Conservation (phyloP, 805 yeast genomes). For the Hanseniaspora clermontiae region DNA sequence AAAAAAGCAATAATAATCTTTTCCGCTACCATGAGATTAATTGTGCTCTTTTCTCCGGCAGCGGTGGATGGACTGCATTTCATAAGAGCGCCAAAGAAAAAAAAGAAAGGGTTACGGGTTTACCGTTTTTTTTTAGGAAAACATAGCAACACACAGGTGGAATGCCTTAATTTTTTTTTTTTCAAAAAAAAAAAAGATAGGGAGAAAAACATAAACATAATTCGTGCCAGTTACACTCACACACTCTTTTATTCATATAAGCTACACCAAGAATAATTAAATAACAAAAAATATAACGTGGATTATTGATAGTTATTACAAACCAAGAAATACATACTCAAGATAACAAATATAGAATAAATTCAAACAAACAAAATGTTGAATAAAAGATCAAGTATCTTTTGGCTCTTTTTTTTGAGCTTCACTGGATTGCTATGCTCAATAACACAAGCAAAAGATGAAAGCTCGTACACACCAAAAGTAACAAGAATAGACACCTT, state of each 20-base stretch:
- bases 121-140: too few relatives aligned
- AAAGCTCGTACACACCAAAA: conserved; percentile 1
- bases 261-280: not conserved
- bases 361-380: not conserved
- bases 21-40: too few relatives aligned
- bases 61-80: too few relatives aligned
- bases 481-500: conserved; percentile 5
- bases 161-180: too few relatives aligned
- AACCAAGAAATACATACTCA: too few relatives aligned
- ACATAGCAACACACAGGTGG: too few relatives aligned
- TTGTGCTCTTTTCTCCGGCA: too few relatives aligned
- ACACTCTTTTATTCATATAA: not conserved
- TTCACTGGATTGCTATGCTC: not conserved
- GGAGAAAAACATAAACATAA: not conserved
- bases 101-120: too few relatives aligned
- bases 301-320: not conserved
- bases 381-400: not conserved
- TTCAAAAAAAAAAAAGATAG: not conserved
- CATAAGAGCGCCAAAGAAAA: too few relatives aligned
- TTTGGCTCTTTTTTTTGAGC: not conserved
- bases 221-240: not conserved
- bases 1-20: too few relatives aligned
- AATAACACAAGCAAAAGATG: not conserved
- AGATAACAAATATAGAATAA: not conserved
- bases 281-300: not conserved